Evolutionary conservation across 306 rosid species (phyloP), one percentile per base, ranked within the genome.

Genomic region (Cucumis cinereus): DNA sequence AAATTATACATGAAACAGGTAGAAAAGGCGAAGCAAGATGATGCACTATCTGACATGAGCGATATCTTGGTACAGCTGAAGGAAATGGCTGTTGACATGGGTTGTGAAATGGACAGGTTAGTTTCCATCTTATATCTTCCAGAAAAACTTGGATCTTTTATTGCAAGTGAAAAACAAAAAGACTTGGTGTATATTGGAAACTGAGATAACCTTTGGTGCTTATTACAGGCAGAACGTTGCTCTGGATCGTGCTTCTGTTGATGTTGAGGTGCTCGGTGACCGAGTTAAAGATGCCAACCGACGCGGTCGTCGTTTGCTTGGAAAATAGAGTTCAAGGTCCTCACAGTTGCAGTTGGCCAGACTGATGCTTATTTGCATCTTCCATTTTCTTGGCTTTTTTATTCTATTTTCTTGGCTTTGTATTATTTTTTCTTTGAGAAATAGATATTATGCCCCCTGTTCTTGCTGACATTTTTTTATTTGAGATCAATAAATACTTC

Each of bases 61-160:
- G 85, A 84, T 82, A 28, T 92, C 6, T 68, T 95, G 87, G 99
- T 88, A 76, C 97, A 95, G 85, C 88, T 95, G 53, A 95, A 95
- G 89, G 93, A 59, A 15, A 95, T 95, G 97, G 99, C 99, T 66
- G 13, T 95, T 50, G 98, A 92, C 86, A 95, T 95, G 99, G 98
- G 99, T 33, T 81, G 87, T 10, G 98, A 92, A 88, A 90, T 92
- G 30, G 99, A 86, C 54, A 86, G 90, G 99, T 95, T 35, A 66
- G 96, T 83, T 63, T 70, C 41, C 53, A 41, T 66, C 66, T 57
- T 17, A 17, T 72, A 11, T 16, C 19, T 50, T 38, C 55, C 62
- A 20, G 53, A 47, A 57, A 41, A 38, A 38, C 40, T 38, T 54
- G 53, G 12, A 30, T 53, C 8, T 9, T 8, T 75, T 56, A 15